Evolutionary conservation across 2,329 filamentous ascomycete species (phyloP).

Genomic region (Calonectria naviculata): DNA sequence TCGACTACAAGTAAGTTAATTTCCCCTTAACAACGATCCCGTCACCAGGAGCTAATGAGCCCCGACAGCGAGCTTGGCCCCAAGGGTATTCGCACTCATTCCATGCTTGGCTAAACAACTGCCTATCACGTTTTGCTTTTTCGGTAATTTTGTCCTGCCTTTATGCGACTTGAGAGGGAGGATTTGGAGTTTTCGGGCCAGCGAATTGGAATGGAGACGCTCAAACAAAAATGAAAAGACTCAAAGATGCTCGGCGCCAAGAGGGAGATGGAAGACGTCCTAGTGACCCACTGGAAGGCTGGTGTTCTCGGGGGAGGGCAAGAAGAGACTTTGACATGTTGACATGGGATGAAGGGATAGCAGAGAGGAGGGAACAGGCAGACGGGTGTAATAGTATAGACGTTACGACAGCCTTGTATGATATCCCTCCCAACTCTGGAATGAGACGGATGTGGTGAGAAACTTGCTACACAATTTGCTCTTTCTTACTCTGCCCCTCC

Average conservation of each 20-base stretch:
- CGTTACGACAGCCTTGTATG: slow-evolving; percentile 33
- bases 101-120: slow-evolving; percentile 58
- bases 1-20: slow-evolving; percentile 70
- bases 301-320: background rate
- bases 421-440: slow-evolving; percentile 21
- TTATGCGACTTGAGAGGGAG: slow-evolving; percentile 23
- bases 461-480: background rate
- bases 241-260: slow-evolving; percentile 2
- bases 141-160: slow-evolving; percentile 23
- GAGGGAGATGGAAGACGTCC: slow-evolving; percentile 19
- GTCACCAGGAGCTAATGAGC: slow-evolving; percentile 23
- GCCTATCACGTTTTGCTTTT: background rate
- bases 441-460: background rate
- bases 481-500: background rate
- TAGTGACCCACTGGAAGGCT: background rate
- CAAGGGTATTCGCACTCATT: slow-evolving; percentile 64
- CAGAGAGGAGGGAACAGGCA: slow-evolving; percentile 13
- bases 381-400: slow-evolving; percentile 35
- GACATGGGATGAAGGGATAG: background rate
- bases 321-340: background rate
- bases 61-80: slow-evolving; percentile 62
- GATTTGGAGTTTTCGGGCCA: slow-evolving; percentile 34
- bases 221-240: slow-evolving; percentile 15
- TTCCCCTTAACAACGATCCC: background rate
- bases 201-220: slow-evolving; percentile 31